Base-by-base conservation (phyloP, 331 rosid species). In the Quercus phellos region DNA sequence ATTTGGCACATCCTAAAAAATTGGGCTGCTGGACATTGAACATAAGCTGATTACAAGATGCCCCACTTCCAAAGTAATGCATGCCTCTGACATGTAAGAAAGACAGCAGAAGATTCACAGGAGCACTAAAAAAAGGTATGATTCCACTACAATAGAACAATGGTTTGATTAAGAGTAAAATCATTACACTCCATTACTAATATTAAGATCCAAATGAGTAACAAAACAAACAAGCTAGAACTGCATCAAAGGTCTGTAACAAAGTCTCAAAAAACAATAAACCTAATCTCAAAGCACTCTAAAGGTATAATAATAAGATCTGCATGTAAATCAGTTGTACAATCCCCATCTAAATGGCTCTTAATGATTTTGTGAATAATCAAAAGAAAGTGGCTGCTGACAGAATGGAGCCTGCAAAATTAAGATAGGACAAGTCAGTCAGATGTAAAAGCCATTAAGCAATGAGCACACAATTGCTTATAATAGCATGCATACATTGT, bases 371-470 rank as follows among this genome's bases (percentile, higher is more conserved):
- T 91, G 94, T 12, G 93, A 79, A 87, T 94, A 82, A 77, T 93
- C 97, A 81, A 88, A 91, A 82, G 93, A 89, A 87, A 94, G 72
- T 6, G 97, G 88, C 75, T 90, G 97, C 83, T 90, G 96, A 78
- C 90, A 90, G 77, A 91, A 91, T 72, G 98, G 98, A 87, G 88
- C 93, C 96, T 94, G 91, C 88, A 87, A 77, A 78, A 6, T 60
- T 63, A 46, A 11, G 11, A 46, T 12, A 13, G 53, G 50, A 70
- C 74, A 55, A 61, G 51, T 10, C n/a, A 24, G 67, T 79, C 27
- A 81, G 38, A 77, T 69, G 51, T 59, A 5, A 51, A 68, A 60
- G 26, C 64, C 63, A 72, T 26, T 60, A 59, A 55, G 27, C 2
- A 12, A 70, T 29, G 13, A 22, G 74, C n/a, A 50, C 59, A 50